Conservation (phyloP, 352 stramenopile genomes). For the Lagenidium sp. region DNA sequence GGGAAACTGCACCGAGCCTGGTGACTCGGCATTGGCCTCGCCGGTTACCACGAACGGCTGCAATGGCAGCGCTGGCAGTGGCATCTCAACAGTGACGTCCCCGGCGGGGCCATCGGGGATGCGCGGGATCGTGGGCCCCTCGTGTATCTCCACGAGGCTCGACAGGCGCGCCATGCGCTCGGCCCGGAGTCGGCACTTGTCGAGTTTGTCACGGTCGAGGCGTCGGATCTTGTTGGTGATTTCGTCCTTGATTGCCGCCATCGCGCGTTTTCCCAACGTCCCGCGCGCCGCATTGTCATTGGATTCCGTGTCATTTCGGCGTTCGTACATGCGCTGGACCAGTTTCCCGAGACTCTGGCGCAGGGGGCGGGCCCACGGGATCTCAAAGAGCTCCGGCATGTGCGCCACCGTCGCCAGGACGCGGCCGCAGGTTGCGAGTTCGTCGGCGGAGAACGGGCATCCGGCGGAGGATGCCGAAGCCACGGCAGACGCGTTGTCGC, state of each 20-base stretch:
- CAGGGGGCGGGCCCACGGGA: slow-evolving; percentile 48
- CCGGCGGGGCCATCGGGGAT: slow-evolving; percentile 85
- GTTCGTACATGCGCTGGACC: slow-evolving; percentile 51
- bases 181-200: slow-evolving; percentile 2
- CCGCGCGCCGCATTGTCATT: slow-evolving; percentile 70
- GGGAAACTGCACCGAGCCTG: slow-evolving; percentile 46
- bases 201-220: slow-evolving; percentile 21
- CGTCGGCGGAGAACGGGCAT: slow-evolving; percentile 57
- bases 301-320: slow-evolving; percentile 54
- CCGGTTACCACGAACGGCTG: slow-evolving; percentile 26
- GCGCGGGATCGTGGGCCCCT: slow-evolving; percentile 43
- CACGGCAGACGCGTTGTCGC: too few species aligned
- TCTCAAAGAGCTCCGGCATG: slow-evolving; percentile 39
- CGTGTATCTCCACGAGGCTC: slow-evolving; percentile 77
- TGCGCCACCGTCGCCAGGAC: slow-evolving; percentile 32
- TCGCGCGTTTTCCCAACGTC: slow-evolving; percentile 68
- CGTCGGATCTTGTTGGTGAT: slow-evolving; percentile 53
- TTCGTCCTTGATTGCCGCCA: slow-evolving; percentile 8
- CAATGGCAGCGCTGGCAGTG: slow-evolving; percentile 15
- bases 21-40: slow-evolving; percentile 30
- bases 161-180: slow-evolving; percentile 42
- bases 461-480: too few species aligned
- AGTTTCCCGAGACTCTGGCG: slow-evolving; percentile 64
- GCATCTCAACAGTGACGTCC: slow-evolving; percentile 32
- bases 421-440: slow-evolving; percentile 38